Base-by-base conservation (phyloP, 768 basidiomycete species). In the Boletus speciosus region DNA sequence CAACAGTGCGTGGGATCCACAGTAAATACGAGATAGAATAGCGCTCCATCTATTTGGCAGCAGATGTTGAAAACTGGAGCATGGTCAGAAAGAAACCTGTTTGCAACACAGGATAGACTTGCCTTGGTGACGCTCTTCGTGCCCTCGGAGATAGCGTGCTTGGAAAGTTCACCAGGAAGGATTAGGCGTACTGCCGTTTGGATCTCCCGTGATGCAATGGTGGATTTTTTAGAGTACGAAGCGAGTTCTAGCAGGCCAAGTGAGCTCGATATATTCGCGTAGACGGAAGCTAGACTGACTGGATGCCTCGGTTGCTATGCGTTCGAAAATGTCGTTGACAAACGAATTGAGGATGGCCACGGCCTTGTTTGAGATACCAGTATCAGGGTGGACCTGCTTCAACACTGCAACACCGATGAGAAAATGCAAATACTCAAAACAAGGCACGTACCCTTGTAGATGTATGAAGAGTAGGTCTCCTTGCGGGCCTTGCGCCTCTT, bases 61-160 rank as follows among this genome's bases (percentile, higher is more conserved):
- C 71, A 7, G 77, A 75, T 55, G 76, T 73, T 44, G 76, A 78
- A 69, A 78, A 78, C 73, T 78, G 37, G 1, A 46, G 19, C 0
- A 35, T 1, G 5, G 11, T 62, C 48, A 56, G 41, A 47, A 61
- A 49, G 6, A 34, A 25, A 35, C 27, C 10, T 3, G 2, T 3
- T 23, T 16, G 21, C 29, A 35, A 55, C 63, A 29, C 2, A 10
- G 23, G 23, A 36, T 15, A 1, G 16, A 51, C 62, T 31, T 44
- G 73, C 74, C 76, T 85, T 86, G 61, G 85, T 86, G 55, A 86
- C 84, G 34, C 79, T 81, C 76, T 86, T 86, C 48, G 83, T 86
- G 54, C 96, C 96, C 74, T 98, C 96, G 27, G 93, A 96, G 72
- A 98, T 97, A 51, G 96, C 96, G 71, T 98, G 96, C 80, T 98